phyloP scores from a whole-genome alignment of 768 basidiomycete species.

The Pisolithus tinctorius region DNA sequence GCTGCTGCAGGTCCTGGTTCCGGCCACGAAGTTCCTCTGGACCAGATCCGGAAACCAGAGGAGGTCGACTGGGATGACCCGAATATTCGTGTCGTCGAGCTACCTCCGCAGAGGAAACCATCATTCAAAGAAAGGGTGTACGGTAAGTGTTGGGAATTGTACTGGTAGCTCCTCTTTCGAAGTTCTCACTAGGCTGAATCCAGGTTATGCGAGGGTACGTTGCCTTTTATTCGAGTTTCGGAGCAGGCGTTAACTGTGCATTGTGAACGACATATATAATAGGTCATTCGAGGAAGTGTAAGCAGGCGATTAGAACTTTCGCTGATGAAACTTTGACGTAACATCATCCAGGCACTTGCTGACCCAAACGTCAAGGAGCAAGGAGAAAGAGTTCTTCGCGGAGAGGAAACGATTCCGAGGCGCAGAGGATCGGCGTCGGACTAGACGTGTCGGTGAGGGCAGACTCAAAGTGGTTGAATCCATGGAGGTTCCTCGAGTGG shows the following conservation, averaged over 20 bases:
- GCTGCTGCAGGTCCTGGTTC: slow-evolving; percentile 32
- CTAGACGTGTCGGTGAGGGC: background rate
- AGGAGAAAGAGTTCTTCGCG: slow-evolving; percentile 47
- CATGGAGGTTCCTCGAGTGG: too few species aligned
- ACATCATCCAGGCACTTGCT: slow-evolving; percentile 15
- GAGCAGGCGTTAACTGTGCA: background rate
- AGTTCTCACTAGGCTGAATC: background rate
- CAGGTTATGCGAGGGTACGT: slow-evolving; percentile 26
- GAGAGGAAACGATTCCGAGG: slow-evolving; percentile 33
- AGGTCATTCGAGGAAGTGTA: slow-evolving; percentile 28
- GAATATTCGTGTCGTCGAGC: slow-evolving; percentile 19
- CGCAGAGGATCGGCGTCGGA: slow-evolving; percentile 17
- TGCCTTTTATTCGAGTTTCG: background rate
- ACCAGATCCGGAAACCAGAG: slow-evolving; percentile 20
- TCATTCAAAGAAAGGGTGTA: slow-evolving; percentile 57
- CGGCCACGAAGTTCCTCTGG: slow-evolving; percentile 25
- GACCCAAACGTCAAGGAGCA: slow-evolving; percentile 43
- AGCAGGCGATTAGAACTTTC: slow-evolving; percentile 7
- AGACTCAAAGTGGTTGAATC: background rate
- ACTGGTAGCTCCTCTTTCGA: background rate
- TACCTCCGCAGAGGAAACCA: slow-evolving; percentile 21
- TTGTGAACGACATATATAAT: background rate
- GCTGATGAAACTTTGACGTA: background rate
- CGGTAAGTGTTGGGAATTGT: slow-evolving; percentile 28
- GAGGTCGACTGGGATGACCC: slow-evolving; percentile 22